Evolutionary conservation across 1,284 basidiomycete species (phyloP).

Genomic region (Athelia sp.): DNA sequence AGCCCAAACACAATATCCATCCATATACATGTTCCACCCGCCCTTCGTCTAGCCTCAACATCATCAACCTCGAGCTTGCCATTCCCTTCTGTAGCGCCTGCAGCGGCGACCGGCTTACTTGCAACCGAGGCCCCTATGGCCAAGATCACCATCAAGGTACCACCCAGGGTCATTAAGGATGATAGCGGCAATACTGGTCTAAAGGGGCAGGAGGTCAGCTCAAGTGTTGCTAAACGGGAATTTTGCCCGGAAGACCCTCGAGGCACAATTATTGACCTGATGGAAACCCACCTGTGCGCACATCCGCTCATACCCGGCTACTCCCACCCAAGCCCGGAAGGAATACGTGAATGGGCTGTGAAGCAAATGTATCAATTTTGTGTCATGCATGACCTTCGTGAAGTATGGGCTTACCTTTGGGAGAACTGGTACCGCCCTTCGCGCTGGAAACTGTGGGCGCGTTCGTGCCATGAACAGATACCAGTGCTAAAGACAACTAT

Average conservation of each 20-base stretch:
- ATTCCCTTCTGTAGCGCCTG: no score
- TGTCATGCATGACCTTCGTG: constrained; percentile 5
- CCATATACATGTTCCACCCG: no score
- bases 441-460: constrained; percentile 28
- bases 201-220: constrained; percentile 13
- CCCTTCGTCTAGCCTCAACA: no score
- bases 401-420: constrained; percentile 33
- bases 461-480: constrained; percentile 18
- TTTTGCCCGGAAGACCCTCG: constrained; percentile 12
- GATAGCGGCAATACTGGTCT: no score
- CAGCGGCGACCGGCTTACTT: no score
- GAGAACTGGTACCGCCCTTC: constrained; percentile 25
- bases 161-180: no score
- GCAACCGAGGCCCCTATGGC: no score
- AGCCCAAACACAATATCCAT: no score
- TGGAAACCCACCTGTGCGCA: constrained; percentile 21
- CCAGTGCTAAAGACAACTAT: constrained; percentile 26
- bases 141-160: no score
- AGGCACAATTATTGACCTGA: constrained; percentile 16
- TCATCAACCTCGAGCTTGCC: no score
- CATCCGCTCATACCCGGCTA: constrained; percentile 27
- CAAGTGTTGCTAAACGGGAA: no score
- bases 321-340: constrained; percentile 15
- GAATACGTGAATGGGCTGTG: constrained; percentile 23
- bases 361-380: neutral